These are phyloP conservation scores for Oxyria digyna DNA, from an alignment of 148 eudicot genomes.

Conservation along the genomic window DNA sequence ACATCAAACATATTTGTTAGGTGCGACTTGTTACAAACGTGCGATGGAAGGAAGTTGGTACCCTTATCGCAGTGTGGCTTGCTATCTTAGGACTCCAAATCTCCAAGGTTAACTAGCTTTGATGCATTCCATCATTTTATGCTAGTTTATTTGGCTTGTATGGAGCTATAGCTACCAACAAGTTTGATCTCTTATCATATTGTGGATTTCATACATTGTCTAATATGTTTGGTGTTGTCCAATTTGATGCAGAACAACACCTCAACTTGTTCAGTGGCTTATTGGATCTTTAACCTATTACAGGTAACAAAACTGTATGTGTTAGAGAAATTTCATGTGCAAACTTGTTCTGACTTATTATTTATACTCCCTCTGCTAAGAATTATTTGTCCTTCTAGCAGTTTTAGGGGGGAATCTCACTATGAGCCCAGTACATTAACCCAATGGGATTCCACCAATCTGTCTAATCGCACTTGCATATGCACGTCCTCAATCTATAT, in stretches of 20 bases:
- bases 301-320: constrained; percentile 44
- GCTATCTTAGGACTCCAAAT: constrained; percentile 35
- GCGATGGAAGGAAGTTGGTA: constrained; percentile 32
- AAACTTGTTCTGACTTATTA: too few relatives aligned
- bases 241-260: constrained; percentile 29
- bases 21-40: constrained; percentile 22
- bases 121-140: not conserved
- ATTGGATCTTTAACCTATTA: constrained; percentile 32
- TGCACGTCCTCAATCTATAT: too few relatives aligned
- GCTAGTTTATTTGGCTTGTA: not conserved
- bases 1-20: not conserved
- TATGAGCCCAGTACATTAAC: too few relatives aligned
- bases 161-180: too few relatives aligned
- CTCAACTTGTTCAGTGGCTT: constrained; percentile 37
- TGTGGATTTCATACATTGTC: not conserved
- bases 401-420: too few relatives aligned
- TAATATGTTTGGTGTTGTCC: not conserved
- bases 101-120: constrained; percentile 20
- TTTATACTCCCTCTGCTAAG: too few relatives aligned
- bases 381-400: too few relatives aligned
- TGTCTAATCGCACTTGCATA: too few relatives aligned
- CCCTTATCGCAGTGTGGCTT: constrained; percentile 37
- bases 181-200: too few relatives aligned
- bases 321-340: too few relatives aligned
- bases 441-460: too few relatives aligned